These are phyloP conservation scores for Tetrapisispora pingtungensis DNA, from an alignment of 805 yeast genomes.

Conservation along the genomic window DNA sequence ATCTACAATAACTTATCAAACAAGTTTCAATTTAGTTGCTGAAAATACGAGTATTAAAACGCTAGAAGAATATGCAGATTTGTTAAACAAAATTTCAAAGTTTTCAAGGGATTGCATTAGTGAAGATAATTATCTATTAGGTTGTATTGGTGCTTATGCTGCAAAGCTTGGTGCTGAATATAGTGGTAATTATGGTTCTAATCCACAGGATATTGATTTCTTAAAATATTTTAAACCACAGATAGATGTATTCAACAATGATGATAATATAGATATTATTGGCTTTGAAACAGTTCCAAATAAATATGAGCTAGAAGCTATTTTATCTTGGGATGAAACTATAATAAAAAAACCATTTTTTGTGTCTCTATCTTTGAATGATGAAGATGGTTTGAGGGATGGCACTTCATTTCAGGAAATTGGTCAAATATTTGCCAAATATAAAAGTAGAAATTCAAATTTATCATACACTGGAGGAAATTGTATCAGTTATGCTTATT, in stretches of 20 bases:
- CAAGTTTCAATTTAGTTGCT: conserved; percentile 36
- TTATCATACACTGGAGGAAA: conserved; percentile 55
- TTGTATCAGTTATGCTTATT: conserved; percentile 43
- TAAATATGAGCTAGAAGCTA: conserved; percentile 42
- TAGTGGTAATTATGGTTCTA: conserved; percentile 49
- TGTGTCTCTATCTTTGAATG: conserved; percentile 34
- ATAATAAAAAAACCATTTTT: conserved; percentile 35
- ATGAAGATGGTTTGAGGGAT: conserved; percentile 36
- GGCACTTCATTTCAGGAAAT: conserved; percentile 36
- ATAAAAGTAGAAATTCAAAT: conserved; percentile 15
- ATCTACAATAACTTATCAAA: conserved; percentile 53
- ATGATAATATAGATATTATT: conserved; percentile 41
- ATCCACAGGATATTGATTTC: conserved; percentile 22
- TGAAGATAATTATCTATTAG: conserved; percentile 27
- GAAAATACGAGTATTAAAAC: conserved; percentile 15
- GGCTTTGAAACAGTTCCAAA: conserved; percentile 70
- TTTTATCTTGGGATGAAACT: conserved; percentile 33
- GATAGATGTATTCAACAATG: conserved; percentile 41
- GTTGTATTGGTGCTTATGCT: conserved; percentile 72
- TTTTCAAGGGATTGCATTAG: conserved; percentile 17
- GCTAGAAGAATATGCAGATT: conserved; percentile 13
- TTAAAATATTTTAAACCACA: conserved; percentile 27
- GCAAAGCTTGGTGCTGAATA: conserved; percentile 62
- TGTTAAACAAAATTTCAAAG: conserved; percentile 15
- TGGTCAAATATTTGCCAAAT: conserved; percentile 13